These are phyloP conservation scores for Microdochium nivale DNA, from an alignment of 2,329 filamentous ascomycete genomes.

Conservation along the genomic window DNA sequence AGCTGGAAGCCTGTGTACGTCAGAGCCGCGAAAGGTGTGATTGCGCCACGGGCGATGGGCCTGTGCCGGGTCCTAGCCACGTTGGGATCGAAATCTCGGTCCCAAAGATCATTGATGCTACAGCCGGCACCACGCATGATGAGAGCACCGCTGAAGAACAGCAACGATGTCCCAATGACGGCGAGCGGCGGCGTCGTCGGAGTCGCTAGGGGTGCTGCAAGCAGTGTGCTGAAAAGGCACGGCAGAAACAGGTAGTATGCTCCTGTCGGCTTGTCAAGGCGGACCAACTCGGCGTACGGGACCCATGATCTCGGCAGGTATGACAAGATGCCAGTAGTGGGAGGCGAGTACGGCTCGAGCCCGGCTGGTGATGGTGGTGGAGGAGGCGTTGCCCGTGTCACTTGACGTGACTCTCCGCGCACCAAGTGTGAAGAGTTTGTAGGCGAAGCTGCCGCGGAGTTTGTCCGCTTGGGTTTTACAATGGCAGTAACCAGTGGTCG, in stretches of 20 bases:
- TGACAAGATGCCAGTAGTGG: conserved; percentile 62
- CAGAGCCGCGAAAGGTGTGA: conserved; percentile 63
- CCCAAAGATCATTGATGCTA: conserved; percentile 86
- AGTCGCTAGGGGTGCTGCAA: conserved; percentile 62
- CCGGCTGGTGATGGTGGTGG: conserved; percentile 9
- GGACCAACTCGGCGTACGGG: conserved; percentile 74
- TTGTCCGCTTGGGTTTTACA: too few species aligned
- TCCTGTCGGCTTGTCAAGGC: conserved; percentile 73
- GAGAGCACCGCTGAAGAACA: conserved; percentile 70
- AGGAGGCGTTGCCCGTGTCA: conserved; percentile 1
- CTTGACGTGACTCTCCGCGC: neutral
- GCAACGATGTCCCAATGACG: conserved; percentile 53
- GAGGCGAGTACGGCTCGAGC: conserved; percentile 50
- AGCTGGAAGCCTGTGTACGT: conserved; percentile 69
- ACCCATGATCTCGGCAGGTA: conserved; percentile 60
- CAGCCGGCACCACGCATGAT: conserved; percentile 86
- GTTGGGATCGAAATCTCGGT: conserved; percentile 75
- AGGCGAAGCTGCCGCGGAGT: neutral
- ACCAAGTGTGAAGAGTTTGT: too few species aligned
- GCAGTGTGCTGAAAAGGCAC: conserved; percentile 73
- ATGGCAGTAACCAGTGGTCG: too few species aligned
- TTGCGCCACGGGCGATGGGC: conserved; percentile 71
- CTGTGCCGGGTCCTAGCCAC: conserved; percentile 69
- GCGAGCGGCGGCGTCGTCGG: conserved; percentile 53
- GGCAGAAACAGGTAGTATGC: conserved; percentile 83